Conservation (phyloP, 106 monocot species). For the Platanthera guangdongensis region DNA sequence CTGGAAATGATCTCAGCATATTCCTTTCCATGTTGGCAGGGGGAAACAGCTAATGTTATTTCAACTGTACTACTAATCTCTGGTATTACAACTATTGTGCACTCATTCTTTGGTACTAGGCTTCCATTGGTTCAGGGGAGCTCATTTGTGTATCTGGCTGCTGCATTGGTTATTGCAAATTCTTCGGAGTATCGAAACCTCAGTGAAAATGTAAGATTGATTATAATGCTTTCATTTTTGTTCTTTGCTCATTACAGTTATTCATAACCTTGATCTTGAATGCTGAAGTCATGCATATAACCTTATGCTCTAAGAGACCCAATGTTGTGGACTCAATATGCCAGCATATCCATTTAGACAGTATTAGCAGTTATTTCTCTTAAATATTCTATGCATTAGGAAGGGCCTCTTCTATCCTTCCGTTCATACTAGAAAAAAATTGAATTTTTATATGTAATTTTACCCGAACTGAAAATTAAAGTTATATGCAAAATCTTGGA, state of each 20-base stretch:
- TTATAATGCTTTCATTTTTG: slow-evolving; percentile 1
- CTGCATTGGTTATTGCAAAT: slow-evolving; percentile 85
- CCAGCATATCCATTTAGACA: neutral
- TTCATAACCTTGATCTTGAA: neutral
- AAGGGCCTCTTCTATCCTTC: neutral
- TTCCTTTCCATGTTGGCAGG: slow-evolving; percentile 37
- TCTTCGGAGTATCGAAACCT: slow-evolving; percentile 96
- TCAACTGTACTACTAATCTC: slow-evolving; percentile 90
- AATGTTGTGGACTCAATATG: neutral
- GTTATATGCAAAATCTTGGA: neutral
- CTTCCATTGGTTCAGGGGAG: slow-evolving; percentile 98
- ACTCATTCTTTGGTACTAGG: slow-evolving; percentile 75
- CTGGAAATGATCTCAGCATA: neutral
- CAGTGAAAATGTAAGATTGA: slow-evolving; percentile 77
- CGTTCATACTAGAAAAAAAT: neutral
- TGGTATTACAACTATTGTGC: slow-evolving; percentile 85
- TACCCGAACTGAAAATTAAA: neutral
- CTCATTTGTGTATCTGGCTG: slow-evolving; percentile 92
- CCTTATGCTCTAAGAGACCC: neutral
- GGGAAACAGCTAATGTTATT: slow-evolving; percentile 87
- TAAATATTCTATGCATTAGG: neutral
- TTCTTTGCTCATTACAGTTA: neutral
- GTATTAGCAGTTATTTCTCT: neutral
- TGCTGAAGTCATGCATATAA: neutral
- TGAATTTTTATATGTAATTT: neutral